Base-by-base conservation (phyloP, 176 grass and related monocot genomes). In the Triticum turgidum region DNA sequence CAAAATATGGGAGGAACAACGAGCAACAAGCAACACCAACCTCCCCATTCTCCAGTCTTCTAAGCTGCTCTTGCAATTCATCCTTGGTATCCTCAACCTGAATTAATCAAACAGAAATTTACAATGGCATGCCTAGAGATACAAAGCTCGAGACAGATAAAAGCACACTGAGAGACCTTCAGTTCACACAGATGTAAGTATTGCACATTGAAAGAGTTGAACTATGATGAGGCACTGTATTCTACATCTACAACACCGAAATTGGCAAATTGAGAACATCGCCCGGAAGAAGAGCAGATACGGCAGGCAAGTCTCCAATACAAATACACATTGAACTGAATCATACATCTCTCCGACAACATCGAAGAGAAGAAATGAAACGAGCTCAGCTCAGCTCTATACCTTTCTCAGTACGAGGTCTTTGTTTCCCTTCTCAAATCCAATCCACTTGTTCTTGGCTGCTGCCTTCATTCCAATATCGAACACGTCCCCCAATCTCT, bases 21-120 rank as follows among this genome's bases (percentile, higher is more conserved):
- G 15, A 79, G 47, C 18, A 6, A 56, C 4, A 41, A 80, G 42
- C 52, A 84, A 80, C 20, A 86, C 65, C 47, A 70, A 99, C 97
- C 97, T 91, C 94, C 44, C 92, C 97, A 32, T 77, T 81, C 72
- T 90, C 83, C 44, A 94, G 92, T 75, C 49, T 90, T 80, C 84
- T 85, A 41, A 99, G 97, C 83, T 91, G 80, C 25, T 90, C 75
- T 82, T 93, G 81, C 32, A 96, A 81, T 73, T 91, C 94, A 91
- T 99, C 97, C 47, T 93, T 82, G 33, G 91, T 75, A 44, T 33
- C 80, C 66, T 87, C 92, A 76, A 96, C 94, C 97, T 99, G 83
- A 67, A 88, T 77, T 63, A 32, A 70, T 34, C 67, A 52, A 30
- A 34, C 67, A 17, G 41, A 27, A 41, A 30, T 20, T 41, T 51